Evolutionary conservation across 2,329 filamentous ascomycete genomes (phyloP).

Genomic region (Ceratocystis diversiconidia): DNA sequence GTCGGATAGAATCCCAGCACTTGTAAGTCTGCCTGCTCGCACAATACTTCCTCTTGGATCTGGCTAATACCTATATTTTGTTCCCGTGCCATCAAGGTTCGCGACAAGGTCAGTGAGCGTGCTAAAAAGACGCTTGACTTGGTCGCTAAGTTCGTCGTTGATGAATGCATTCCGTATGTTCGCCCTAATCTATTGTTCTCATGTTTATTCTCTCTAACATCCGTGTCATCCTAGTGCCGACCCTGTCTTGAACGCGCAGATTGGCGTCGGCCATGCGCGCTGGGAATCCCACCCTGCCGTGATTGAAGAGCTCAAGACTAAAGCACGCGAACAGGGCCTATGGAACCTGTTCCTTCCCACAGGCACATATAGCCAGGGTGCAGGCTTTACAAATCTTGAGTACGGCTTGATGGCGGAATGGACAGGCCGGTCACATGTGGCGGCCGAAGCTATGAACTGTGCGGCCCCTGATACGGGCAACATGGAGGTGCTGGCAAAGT

Average conservation of each 20-base stretch:
- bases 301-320: constrained; percentile 77
- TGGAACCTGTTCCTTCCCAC: constrained; percentile 99
- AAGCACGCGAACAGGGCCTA: constrained; percentile 68
- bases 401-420: constrained; percentile 97
- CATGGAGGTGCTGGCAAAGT: constrained; percentile 90
- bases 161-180: constrained; percentile 74
- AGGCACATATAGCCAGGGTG: constrained; percentile 88
- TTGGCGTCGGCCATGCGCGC: constrained; percentile 60
- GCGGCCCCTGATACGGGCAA: constrained; percentile 85
- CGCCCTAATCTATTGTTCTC: background rate
- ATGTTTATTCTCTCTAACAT: background rate
- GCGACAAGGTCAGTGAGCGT: constrained; percentile 59
- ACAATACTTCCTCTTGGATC: background rate
- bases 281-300: constrained; percentile 69
- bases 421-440: constrained; percentile 70
- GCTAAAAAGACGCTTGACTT: constrained; percentile 74
- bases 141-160: constrained; percentile 91
- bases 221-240: constrained; percentile 45
- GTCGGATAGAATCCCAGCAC: constrained; percentile 15
- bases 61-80: background rate
- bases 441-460: constrained; percentile 81
- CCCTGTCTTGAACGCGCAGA: constrained; percentile 61
- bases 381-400: constrained; percentile 88
- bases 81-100: constrained; percentile 27
- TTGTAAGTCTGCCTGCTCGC: constrained; percentile 6